Base-by-base conservation (phyloP, 208 protist genomes). In the Acanthamoeba royreba region DNA sequence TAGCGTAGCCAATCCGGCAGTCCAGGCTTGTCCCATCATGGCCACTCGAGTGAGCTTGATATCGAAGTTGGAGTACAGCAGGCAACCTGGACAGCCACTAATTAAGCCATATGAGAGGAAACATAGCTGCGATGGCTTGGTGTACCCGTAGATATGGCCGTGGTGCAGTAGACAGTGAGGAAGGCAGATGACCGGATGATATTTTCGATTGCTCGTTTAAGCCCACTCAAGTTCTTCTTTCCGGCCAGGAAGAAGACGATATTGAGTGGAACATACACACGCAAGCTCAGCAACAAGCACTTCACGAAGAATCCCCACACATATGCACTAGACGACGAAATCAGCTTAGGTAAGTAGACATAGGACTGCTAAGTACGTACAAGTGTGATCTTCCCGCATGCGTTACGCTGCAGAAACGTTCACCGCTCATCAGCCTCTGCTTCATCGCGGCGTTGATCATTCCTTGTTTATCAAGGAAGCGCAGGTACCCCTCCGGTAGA, bases 181-280 rank as follows among this genome's bases (percentile, higher is more conserved):
- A 89, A 89, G 49, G 81, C 81, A 22, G 81, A 47, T 28, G 81
- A 89, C 0, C 52, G 81, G 3, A 66, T 5, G 52, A 89, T 66
- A 33, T 89, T 89, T 35, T 66, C 49, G 4, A 42, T 33, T 15
- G 72, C 72, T 46, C 72, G 35, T 43, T 83, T 47, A 22, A 89
- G 49, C 31, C 81, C 52, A 25, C 1, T 63, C 25, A 63, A 19
- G 45, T 55, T 66, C 81, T 89, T 89, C 2, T 40, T 43, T 33
- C 31, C 28, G 47, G 81, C 47, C 49, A 89, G 35, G 81, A 89
- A 89, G 47, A 89, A 89, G 28, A 89, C 46, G 31, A 89, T 35
- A 49, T 89, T 66, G 31, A 89, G 81, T 35, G 81, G 81, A 31
- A 89, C 52, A 49, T 89, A 89, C 35, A 89, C n/a, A 40, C 52